These are phyloP conservation scores for Penicillium sp. DNA, from an alignment of 2,329 filamentous ascomycete genomes.

Conservation along the genomic window DNA sequence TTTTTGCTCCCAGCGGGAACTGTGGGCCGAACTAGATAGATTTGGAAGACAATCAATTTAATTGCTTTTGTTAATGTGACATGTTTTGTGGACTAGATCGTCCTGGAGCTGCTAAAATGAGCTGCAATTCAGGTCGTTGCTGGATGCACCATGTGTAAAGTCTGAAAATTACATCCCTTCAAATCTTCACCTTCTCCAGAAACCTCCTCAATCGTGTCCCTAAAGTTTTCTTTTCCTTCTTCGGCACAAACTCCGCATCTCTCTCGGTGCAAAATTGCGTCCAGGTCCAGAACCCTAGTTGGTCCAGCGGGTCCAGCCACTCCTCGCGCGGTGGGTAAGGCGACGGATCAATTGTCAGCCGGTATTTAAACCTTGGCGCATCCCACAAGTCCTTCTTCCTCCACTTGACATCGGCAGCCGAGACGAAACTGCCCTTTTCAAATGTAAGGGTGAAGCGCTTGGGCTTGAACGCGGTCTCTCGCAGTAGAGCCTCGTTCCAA, in stretches of 20 bases:
- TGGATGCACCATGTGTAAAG: neutral
- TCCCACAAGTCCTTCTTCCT: neutral
- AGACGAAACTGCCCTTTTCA: neutral
- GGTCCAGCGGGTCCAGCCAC: neutral
- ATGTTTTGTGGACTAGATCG: too few relatives aligned
- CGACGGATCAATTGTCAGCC: neutral
- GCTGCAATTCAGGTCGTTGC: neutral
- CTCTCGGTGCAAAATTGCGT: neutral
- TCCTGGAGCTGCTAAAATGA: too few relatives aligned
- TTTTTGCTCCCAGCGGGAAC: neutral
- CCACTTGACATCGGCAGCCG: neutral
- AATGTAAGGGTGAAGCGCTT: neutral
- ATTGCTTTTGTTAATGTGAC: neutral
- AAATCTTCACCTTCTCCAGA: neutral
- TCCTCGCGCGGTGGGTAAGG: neutral
- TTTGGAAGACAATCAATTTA: neutral
- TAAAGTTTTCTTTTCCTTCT: neutral
- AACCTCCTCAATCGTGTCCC: neutral
- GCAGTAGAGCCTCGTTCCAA: neutral
- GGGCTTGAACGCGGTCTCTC: neutral
- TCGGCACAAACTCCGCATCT: too few relatives aligned
- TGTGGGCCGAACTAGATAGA: neutral
- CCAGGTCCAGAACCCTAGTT: neutral
- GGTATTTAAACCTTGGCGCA: neutral
- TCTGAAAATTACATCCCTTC: neutral